phyloP scores from a whole-genome alignment of 192 early-diverging fungal species.

The Coemansia aciculifera region DNA sequence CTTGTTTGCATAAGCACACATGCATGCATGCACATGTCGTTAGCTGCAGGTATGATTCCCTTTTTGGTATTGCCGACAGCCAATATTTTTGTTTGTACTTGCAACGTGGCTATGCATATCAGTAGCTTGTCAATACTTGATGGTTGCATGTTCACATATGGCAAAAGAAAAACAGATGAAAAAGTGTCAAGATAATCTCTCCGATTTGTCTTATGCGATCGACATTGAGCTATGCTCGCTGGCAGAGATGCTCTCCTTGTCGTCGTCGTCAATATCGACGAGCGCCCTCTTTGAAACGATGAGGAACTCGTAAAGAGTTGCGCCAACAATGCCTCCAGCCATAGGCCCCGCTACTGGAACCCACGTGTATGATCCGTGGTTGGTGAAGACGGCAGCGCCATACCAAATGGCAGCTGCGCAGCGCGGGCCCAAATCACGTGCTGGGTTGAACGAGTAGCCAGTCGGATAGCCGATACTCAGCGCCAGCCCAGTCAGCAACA shows the following conservation, averaged over 20 bases:
- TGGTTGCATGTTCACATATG: no score
- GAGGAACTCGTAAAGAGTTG: slow-evolving; percentile 58
- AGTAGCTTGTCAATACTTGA: no score
- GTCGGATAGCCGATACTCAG: slow-evolving; percentile 62
- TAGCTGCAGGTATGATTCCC: no score
- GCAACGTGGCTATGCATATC: no score
- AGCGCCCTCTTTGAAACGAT: slow-evolving; percentile 53
- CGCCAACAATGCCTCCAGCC: slow-evolving; percentile 62
- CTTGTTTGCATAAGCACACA: background rate
- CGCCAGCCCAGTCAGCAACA: slow-evolving; percentile 60
- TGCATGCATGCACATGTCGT: no score
- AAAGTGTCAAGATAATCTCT: background rate
- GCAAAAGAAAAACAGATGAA: no score
- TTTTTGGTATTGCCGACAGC: no score
- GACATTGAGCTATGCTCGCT: slow-evolving; percentile 33
- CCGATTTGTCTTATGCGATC: slow-evolving; percentile 10
- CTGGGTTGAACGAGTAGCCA: slow-evolving; percentile 70
- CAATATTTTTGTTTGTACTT: no score
- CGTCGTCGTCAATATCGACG: slow-evolving; percentile 23
- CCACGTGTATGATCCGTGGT: slow-evolving; percentile 67
- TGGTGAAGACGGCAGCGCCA: slow-evolving; percentile 65
- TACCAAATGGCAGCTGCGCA: slow-evolving; percentile 69
- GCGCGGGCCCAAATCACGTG: slow-evolving; percentile 77
- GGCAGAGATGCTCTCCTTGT: slow-evolving; percentile 10
- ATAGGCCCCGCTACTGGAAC: slow-evolving; percentile 70